A percentile compares a stretch with the other conserved stretches of the same genome.
Evolutionary conservation across 2,329 filamentous ascomycete genomes (phyloP).

Genomic region (Sporothrix globosa): DNA sequence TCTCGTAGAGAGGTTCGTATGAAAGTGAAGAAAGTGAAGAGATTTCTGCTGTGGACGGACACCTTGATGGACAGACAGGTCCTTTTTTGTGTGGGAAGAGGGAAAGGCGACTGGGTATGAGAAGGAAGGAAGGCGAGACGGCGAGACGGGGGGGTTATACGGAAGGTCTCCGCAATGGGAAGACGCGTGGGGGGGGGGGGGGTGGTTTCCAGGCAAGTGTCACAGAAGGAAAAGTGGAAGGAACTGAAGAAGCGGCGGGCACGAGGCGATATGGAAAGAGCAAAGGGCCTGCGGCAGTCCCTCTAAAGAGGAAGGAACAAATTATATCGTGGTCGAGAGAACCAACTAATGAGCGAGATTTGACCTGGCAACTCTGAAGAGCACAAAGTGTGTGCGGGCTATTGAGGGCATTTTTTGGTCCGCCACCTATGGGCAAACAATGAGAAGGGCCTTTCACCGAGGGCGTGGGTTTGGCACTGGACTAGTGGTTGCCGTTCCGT

Average conservation of each 20-base stretch:
- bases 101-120: not conserved
- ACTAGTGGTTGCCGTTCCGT: conserved; percentile 13
- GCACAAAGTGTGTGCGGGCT: not conserved
- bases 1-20: not conserved
- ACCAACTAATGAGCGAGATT: not conserved
- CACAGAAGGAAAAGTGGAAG: not conserved
- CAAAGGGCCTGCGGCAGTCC: not conserved
- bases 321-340: not conserved
- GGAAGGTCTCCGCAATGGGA: conserved; percentile 12
- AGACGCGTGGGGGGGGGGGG: conserved; percentile 6
- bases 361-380: not conserved
- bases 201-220: not conserved
- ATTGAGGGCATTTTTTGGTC: not conserved
- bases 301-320: not conserved
- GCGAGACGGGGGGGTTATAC: not conserved
- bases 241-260: not conserved
- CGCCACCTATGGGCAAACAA: not conserved
- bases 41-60: conserved; percentile 18
- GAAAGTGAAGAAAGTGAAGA: conserved; percentile 6
- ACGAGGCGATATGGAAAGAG: not conserved
- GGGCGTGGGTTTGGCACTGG: not conserved
- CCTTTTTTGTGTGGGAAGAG: not conserved
- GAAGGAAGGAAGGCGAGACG: not conserved
- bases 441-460: not conserved
- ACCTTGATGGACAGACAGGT: conserved; percentile 22